Percentiles rank a stretch among this genome's conserved stretches.
Conservation (phyloP, 352 stramenopile genomes). For the Plasmopara muralis region DNA sequence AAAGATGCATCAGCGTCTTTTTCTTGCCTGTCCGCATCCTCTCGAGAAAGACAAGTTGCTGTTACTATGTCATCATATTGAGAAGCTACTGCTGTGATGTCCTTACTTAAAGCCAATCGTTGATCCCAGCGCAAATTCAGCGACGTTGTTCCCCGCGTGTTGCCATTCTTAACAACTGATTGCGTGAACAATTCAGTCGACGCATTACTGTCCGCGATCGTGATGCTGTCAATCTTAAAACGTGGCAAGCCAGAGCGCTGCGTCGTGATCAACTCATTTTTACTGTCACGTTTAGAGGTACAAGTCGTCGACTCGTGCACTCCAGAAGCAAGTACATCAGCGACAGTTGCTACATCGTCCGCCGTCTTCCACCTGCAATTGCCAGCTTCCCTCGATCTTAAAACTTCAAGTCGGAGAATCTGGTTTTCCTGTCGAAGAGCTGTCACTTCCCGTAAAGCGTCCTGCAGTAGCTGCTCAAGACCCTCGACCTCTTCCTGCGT, state of each 20-base stretch:
- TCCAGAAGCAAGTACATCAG: constrained; percentile 21
- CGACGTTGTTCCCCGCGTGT: constrained; percentile 15
- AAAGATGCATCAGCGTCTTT: background rate
- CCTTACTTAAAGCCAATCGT: constrained; percentile 3
- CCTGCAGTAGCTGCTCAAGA: constrained; percentile 32
- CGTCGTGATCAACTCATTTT: constrained; percentile 3
- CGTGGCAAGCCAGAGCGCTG: constrained; percentile 5
- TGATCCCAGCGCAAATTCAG: constrained; percentile 24
- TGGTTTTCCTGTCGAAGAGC: constrained; percentile 36
- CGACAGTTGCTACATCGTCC: constrained; percentile 18
- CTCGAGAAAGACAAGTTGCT: background rate
- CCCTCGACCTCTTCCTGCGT: constrained; percentile 10
- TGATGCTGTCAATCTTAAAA: constrained; percentile 14
- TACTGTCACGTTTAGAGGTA: constrained; percentile 10
- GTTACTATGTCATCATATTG: constrained; percentile 1
- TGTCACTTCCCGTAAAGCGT: constrained; percentile 26
- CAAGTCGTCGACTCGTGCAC: background rate
- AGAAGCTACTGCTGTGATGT: background rate
- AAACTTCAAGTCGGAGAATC: constrained; percentile 18
- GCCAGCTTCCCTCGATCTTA: constrained; percentile 1
- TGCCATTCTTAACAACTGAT: constrained; percentile 3
- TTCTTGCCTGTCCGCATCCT: background rate
- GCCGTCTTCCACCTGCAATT: constrained; percentile 15
- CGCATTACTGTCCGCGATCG: background rate
- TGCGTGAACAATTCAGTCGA: background rate